A percentile compares a stretch with the other conserved stretches of the same genome.
These are phyloP conservation scores for Leccinellum luteum DNA, from an alignment of 768 basidiomycete genomes.

Conservation along the genomic window DNA sequence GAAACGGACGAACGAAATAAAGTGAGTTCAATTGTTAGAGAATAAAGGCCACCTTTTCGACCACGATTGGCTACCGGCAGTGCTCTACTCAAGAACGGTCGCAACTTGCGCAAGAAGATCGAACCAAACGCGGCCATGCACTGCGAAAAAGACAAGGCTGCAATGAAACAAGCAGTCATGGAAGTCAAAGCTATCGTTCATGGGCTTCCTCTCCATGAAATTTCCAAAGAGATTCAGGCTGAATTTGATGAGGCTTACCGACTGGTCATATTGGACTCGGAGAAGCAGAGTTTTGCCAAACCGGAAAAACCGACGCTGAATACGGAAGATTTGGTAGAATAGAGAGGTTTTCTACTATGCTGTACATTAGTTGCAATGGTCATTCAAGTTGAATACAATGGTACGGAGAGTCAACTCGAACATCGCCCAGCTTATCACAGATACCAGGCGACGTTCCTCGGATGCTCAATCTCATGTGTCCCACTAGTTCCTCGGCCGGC, in stretches of 20 bases:
- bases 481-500: too few relatives aligned
- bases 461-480: too few relatives aligned
- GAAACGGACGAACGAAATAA: slow-evolving; percentile 29
- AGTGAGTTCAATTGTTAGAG: slow-evolving; percentile 25
- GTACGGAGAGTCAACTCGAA: too few relatives aligned
- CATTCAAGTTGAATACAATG: too few relatives aligned
- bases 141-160: slow-evolving; percentile 15
- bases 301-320: slow-evolving; percentile 24
- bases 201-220: slow-evolving; percentile 15
- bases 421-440: too few relatives aligned
- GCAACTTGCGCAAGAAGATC: slow-evolving; percentile 30
- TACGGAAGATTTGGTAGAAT: slow-evolving; percentile 20
- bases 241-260: slow-evolving; percentile 33
- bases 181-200: slow-evolving; percentile 30
- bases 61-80: slow-evolving; percentile 19
- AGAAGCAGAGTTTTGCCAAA: slow-evolving; percentile 5
- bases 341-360: background rate
- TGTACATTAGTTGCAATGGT: background rate
- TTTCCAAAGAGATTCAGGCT: slow-evolving; percentile 13
- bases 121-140: slow-evolving; percentile 33
- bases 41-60: background rate
- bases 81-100: slow-evolving; percentile 23
- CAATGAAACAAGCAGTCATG: slow-evolving; percentile 27
- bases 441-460: too few relatives aligned
- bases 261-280: slow-evolving; percentile 33